Evolutionary conservation across 768 basidiomycete genomes (phyloP).

Genomic region (Lactarius hatsudake): DNA sequence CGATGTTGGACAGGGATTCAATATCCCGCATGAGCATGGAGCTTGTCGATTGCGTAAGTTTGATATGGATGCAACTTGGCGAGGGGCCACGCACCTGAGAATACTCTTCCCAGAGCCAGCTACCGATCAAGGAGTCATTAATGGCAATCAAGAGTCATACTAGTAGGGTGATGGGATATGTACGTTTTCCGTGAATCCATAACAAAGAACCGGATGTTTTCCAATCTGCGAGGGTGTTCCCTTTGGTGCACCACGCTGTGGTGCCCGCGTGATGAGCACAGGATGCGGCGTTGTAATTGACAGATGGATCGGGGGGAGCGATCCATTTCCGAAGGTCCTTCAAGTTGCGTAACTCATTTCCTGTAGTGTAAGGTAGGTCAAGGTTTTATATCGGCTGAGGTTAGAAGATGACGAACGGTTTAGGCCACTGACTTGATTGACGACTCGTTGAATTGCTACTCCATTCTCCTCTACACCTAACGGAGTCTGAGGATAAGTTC

Average conservation of each 20-base stretch:
- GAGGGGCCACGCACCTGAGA: not conserved
- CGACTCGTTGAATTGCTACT: not conserved
- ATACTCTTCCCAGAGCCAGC: not conserved
- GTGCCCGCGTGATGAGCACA: not conserved
- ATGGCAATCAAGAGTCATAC: not conserved
- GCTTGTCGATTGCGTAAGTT: not conserved
- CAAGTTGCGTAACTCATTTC: not conserved
- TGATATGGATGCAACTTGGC: not conserved
- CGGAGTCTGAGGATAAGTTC: not conserved
- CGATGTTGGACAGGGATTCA: not conserved
- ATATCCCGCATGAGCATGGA: not conserved
- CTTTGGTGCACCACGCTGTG: not conserved
- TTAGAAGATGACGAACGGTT: not conserved
- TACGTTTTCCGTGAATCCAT: not conserved
- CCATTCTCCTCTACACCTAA: not conserved
- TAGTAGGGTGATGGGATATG: not conserved
- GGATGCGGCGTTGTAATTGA: not conserved
- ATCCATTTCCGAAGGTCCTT: not conserved
- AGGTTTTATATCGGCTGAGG: not conserved
- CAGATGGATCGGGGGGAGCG: not conserved
- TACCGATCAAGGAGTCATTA: not conserved
- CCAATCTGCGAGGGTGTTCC: not conserved
- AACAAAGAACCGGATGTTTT: not conserved
- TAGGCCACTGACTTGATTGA: not conserved
- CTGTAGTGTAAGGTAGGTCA: not conserved